Evolutionary conservation across 140 eudicot species (phyloP).

Genomic region (Erigeron philadelphicus): DNA sequence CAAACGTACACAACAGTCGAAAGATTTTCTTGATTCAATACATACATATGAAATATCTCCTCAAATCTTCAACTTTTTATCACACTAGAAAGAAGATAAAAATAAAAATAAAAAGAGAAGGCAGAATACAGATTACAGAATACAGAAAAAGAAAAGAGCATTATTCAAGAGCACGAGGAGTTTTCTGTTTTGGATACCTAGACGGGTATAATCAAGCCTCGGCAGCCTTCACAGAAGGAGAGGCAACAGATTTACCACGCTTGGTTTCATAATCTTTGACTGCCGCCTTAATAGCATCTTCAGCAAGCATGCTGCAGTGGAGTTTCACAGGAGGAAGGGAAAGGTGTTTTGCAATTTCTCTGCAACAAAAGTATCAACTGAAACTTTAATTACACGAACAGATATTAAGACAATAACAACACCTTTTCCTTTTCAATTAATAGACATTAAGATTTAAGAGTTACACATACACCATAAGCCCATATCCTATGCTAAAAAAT

Average conservation of each 20-base stretch:
- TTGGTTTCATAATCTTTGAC: conserved; percentile 79
- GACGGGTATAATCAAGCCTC: conserved; percentile 37
- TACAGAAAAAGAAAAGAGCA: neutral
- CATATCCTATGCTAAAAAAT: neutral
- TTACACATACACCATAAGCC: neutral
- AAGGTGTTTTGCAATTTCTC: conserved; percentile 93
- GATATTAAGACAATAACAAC: neutral
- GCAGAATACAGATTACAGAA: neutral
- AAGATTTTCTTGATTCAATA: conserved; percentile 8
- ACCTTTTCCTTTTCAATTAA: neutral
- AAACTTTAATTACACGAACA: neutral
- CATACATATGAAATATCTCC: conserved; percentile 11
- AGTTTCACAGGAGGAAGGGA: conserved; percentile 94
- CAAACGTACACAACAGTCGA: conserved; percentile 12
- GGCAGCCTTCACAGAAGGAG: conserved; percentile 44
- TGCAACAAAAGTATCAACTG: conserved; percentile 26
- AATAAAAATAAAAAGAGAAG: neutral
- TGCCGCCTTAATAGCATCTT: conserved; percentile 95
- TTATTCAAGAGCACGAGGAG: neutral
- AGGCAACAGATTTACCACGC: conserved; percentile 42
- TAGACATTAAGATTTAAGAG: neutral
- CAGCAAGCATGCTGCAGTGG: conserved; percentile 99
- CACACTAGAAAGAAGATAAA: neutral
- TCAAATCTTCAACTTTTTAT: conserved; percentile 8
- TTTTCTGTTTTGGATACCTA: neutral